A percentile compares a stretch with the other conserved stretches of the same genome.
Conservation (phyloP, 768 basidiomycete genomes). For the Lentinula detonsa region DNA sequence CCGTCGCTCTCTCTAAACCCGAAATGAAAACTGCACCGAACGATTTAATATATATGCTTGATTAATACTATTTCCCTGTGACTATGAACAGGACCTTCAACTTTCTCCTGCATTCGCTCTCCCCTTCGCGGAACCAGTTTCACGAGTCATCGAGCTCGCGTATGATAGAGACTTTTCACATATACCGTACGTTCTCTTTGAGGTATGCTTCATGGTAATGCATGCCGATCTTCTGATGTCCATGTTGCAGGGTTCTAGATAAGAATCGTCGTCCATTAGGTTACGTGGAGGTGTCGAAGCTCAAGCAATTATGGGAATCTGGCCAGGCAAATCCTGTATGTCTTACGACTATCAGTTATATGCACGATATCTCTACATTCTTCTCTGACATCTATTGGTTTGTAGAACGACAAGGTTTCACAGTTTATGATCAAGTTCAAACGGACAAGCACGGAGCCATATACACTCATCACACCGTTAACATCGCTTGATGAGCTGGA, state of each 20-base stretch:
- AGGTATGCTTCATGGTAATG: neutral
- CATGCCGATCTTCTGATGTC: neutral
- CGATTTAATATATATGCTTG: neutral
- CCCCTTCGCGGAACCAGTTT: slow-evolving; percentile 63
- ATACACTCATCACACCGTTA: slow-evolving; percentile 75
- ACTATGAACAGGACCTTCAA: slow-evolving; percentile 58
- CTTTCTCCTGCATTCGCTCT: slow-evolving; percentile 85
- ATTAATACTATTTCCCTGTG: neutral
- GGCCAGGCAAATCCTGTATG: slow-evolving; percentile 66
- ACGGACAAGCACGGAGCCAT: slow-evolving; percentile 53
- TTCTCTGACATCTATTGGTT: neutral
- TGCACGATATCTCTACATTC: neutral
- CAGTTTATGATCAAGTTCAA: slow-evolving; percentile 72
- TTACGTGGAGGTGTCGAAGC: slow-evolving; percentile 69
- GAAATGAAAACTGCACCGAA: neutral
- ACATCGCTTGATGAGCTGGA: slow-evolving; percentile 81
- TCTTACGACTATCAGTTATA: slow-evolving; percentile 1
- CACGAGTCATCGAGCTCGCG: slow-evolving; percentile 76
- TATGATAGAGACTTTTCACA: slow-evolving; percentile 95
- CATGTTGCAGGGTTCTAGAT: slow-evolving; percentile 62
- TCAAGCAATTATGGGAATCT: slow-evolving; percentile 78
- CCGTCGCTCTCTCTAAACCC: neutral
- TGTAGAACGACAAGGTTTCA: slow-evolving; percentile 64
- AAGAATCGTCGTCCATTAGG: slow-evolving; percentile 70
- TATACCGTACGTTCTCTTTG: slow-evolving; percentile 56